Conservation (phyloP, 116 monocot genomes). For the Papilionanthe hybrid region DNA sequence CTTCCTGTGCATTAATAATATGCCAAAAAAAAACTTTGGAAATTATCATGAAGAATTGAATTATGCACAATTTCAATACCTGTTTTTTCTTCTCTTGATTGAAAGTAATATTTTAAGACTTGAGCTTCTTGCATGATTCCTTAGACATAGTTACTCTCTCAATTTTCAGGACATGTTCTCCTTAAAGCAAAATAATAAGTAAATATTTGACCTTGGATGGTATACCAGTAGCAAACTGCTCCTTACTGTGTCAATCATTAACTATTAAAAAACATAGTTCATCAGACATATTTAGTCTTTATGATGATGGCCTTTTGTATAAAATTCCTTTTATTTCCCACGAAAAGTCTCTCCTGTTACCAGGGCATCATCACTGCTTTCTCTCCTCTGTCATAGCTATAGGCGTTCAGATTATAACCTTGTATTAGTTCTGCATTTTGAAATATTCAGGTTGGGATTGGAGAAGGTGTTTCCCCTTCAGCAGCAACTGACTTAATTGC, state of each 20-base stretch:
- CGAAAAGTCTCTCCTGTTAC: too few species aligned
- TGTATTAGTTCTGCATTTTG: slow-evolving; percentile 13
- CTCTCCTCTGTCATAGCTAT: not conserved
- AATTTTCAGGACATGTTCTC: not conserved
- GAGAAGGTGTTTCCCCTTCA: slow-evolving; percentile 99
- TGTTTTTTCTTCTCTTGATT: not conserved
- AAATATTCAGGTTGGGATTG: slow-evolving; percentile 81
- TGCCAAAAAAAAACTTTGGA: too few species aligned
- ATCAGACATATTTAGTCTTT: not conserved
- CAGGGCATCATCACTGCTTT: not conserved
- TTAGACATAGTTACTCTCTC: not conserved
- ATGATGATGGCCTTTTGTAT: too few species aligned
- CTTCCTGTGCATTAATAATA: not conserved
- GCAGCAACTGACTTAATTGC: slow-evolving; percentile 98
- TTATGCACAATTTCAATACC: not conserved
- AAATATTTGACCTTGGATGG: not conserved
- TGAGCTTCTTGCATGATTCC: not conserved
- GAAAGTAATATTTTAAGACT: not conserved
- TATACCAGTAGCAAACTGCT: not conserved
- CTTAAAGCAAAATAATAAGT: not conserved
- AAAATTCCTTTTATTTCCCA: too few species aligned
- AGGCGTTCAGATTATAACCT: not conserved
- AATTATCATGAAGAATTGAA: not conserved
- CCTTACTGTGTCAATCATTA: not conserved
- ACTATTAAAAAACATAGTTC: not conserved